Evolutionary conservation across 2,329 filamentous ascomycete genomes (phyloP), one percentile per base, ranked within the genome.

Genomic region (Epichloe brachyelytri): DNA sequence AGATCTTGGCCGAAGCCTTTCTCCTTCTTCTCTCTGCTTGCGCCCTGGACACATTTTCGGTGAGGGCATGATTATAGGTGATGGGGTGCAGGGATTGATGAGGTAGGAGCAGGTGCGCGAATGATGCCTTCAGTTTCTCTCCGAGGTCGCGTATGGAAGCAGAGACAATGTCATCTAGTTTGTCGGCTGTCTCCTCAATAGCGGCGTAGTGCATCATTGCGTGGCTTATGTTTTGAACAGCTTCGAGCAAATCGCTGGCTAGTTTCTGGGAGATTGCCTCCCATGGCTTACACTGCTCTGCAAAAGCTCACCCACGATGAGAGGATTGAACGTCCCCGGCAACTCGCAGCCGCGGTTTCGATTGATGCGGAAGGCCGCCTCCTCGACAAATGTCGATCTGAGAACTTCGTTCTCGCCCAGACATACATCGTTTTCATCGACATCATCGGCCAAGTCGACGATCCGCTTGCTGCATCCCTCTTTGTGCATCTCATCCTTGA

Each of bases 241-340:
- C 53, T 11, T 39, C 60, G 11, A 53, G 5, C 15, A 55, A 19
- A 5, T 51, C 41, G 12, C 43, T 37, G 15, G 44, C 37, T 26
- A 52, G 47, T 3, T 12, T n/a, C 36, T 46, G 37, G 0, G 73
- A 75, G 30, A 78, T 68, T 0, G 51, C 38, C 45, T 71, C 62
- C 82, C 80, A 86, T 0, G 72, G 74, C 5, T 57, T 48, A 0
- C 73, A 79, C 52, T 85, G 80, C 49, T 82, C 72, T n/a, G 65
- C 64, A 58, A 86, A 0, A 86, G 61, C 17, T 83, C 74, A 0
- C 68, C 66, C 0, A 85, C 71, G 11, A 85, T 65, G 49, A 79
- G 59, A 0, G 80, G 75, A 53, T 82, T 81, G 62, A 80, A 83
- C 0, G 69, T 77, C 0, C 80, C 79, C 0, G 79, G 77, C 0